phyloP scores from a whole-genome alignment of 306 rosid genomes.

The Quillaja saponaria region DNA sequence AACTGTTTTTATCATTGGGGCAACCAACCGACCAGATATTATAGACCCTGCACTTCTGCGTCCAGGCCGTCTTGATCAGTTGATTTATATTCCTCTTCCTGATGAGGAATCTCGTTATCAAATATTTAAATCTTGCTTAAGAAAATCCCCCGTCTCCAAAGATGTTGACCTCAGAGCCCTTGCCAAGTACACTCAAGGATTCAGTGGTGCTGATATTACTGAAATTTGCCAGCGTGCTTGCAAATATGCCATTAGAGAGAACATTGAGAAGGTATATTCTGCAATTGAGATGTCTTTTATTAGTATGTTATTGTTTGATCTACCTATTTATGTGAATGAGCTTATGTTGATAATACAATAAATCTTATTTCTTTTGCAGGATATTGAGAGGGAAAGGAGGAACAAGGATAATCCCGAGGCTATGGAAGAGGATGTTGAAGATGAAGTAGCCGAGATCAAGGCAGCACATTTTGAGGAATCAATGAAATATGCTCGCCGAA shows the following conservation, averaged over 20 bases:
- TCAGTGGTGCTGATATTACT: conserved; percentile 96
- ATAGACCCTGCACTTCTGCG: conserved; percentile 96
- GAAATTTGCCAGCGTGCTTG: conserved; percentile 96
- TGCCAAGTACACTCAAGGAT: conserved; percentile 97
- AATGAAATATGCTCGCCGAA: conserved; percentile 93
- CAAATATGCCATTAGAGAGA: conserved; percentile 97
- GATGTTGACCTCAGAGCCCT: conserved; percentile 91
- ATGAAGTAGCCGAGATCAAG: conserved; percentile 84
- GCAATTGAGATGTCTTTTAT: not conserved
- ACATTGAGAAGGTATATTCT: conserved; percentile 83
- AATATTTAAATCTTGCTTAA: conserved; percentile 85
- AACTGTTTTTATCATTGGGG: conserved; percentile 94
- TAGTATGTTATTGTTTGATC: not conserved
- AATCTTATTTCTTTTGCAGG: conserved; percentile 44
- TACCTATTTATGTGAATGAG: not conserved
- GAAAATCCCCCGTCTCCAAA: conserved; percentile 88
- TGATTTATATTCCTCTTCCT: conserved; percentile 96
- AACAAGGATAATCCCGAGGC: conserved; percentile 87
- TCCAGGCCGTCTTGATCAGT: conserved; percentile 96
- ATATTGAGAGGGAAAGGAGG: conserved; percentile 88
- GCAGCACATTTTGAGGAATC: conserved; percentile 98
- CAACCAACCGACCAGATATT: conserved; percentile 94
- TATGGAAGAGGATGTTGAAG: conserved; percentile 92
- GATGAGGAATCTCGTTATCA: conserved; percentile 90
- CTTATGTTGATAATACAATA: not conserved